Evolutionary conservation across 768 basidiomycete genomes (phyloP), one percentile per base, ranked within the genome.

Genomic region (Termitomyces sp.): DNA sequence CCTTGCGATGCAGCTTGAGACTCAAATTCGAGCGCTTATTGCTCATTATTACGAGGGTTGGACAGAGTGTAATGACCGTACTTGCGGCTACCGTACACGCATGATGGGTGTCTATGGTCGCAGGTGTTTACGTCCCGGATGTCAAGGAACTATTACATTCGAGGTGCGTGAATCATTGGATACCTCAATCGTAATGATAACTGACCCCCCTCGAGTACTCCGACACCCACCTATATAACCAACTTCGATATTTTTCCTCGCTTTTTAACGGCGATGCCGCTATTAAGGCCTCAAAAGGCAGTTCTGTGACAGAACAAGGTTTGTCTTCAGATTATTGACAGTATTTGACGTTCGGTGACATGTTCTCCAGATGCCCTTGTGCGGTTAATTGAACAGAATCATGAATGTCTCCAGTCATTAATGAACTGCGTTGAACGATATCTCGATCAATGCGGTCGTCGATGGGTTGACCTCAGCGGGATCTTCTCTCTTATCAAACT

Each of bases 51-150:
- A 99, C 65, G 84, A 97, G 63, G 85, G 86, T 1, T 95, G 91
- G 90, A 87, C 82, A 1, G 73, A 88, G 5, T 99, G 97, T 70
- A 81, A 94, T 61, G 97, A 98, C 57, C 74, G 82, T 20, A 88
- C 86, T 0, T 99, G 97, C 64, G 82, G 82, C 9, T 78, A 84
- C 56, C 81, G 90, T 35, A 94, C 96, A n/a, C 78, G 97, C 18
- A 90, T 87, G 80, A 96, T 98, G 91, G 78, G 89, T 33, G 92
- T 98, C 0, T 95, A 94, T 67, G 94, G 93, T 6, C 80, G 85
- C 31, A 76, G 87, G 47, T 99, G 97, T 67, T 66, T 94, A 52
- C 80, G 82, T 43, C 71, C 68, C 6, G 83, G 79, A 10, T 96
- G 94, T 68, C 76, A 70, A 56, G 91, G 91, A 2, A 75, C 69